A percentile compares a stretch with the other conserved stretches of the same genome.
phyloP scores from a whole-genome alignment of 257 asterid species.

The Leonotis leonurus region DNA sequence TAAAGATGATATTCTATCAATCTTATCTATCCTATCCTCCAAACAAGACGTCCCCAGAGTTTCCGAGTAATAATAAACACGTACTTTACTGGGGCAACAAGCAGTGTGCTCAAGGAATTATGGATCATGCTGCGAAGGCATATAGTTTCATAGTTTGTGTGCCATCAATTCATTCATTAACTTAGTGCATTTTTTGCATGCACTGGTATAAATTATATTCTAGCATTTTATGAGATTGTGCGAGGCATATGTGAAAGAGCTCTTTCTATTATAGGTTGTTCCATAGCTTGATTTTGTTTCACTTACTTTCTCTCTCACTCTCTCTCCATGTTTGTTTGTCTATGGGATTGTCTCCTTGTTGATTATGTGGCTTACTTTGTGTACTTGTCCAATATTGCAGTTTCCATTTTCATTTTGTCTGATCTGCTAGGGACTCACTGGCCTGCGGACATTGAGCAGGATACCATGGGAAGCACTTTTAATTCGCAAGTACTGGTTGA shows the following conservation, averaged over 20 bases:
- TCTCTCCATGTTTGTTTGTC: neutral
- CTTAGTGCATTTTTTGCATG: neutral
- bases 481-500: constrained; percentile 86
- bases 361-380: constrained; percentile 2
- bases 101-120: neutral
- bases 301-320: neutral
- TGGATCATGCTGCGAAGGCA: neutral
- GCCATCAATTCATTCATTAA: neutral
- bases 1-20: too few species aligned
- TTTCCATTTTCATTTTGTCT: neutral
- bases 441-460: constrained; percentile 14
- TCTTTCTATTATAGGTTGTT: neutral
- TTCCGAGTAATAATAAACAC: too few species aligned
- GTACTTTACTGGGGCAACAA: neutral
- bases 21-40: too few species aligned
- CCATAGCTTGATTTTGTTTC: neutral
- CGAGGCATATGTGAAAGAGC: neutral
- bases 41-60: too few species aligned
- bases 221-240: neutral
- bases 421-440: constrained; percentile 25
- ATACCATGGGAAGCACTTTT: constrained; percentile 74
- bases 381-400: neutral
- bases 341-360: neutral
- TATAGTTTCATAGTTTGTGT: neutral
- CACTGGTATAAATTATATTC: neutral